Conservation (phyloP, 345 rosid genomes). For the Hibiscus tridactylites region DNA sequence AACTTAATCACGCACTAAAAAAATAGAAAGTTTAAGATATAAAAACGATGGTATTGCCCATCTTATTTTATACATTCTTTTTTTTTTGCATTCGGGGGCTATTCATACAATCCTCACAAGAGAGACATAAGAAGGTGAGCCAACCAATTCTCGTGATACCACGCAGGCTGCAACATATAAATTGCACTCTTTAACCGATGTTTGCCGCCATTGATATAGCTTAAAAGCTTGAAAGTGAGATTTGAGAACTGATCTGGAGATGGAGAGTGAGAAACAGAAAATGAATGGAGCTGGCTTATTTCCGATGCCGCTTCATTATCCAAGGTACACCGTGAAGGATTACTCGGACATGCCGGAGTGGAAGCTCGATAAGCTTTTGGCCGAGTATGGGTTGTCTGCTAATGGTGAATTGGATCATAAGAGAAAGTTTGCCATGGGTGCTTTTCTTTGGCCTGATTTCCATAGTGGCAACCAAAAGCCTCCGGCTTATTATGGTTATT, state of each 20-base stretch:
- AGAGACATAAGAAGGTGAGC: slow-evolving; percentile 20
- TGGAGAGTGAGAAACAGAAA: slow-evolving; percentile 12
- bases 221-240: not conserved
- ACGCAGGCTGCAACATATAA: not conserved
- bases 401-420: too few relatives aligned
- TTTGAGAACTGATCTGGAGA: not conserved
- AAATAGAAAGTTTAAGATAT: too few relatives aligned
- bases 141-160: slow-evolving; percentile 23
- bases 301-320: slow-evolving; percentile 61
- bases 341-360: slow-evolving; percentile 51
- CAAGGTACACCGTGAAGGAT: slow-evolving; percentile 39
- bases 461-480: too few relatives aligned
- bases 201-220: not conserved
- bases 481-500: too few relatives aligned
- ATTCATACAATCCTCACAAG: not conserved
- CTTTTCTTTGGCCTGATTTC: slow-evolving; percentile 44
- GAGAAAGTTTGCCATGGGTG: too few relatives aligned
- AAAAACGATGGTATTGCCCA: too few relatives aligned
- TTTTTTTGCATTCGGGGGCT: too few relatives aligned
- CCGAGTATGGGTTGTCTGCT: slow-evolving; percentile 36
- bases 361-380: slow-evolving; percentile 48
- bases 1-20: too few relatives aligned
- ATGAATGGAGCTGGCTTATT: slow-evolving; percentile 15
- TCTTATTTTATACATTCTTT: too few relatives aligned
- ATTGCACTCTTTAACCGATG: not conserved